Evolutionary conservation across 768 basidiomycete species (phyloP), one percentile per base, ranked within the genome.

Genomic region (Sarcodon aspratus): DNA sequence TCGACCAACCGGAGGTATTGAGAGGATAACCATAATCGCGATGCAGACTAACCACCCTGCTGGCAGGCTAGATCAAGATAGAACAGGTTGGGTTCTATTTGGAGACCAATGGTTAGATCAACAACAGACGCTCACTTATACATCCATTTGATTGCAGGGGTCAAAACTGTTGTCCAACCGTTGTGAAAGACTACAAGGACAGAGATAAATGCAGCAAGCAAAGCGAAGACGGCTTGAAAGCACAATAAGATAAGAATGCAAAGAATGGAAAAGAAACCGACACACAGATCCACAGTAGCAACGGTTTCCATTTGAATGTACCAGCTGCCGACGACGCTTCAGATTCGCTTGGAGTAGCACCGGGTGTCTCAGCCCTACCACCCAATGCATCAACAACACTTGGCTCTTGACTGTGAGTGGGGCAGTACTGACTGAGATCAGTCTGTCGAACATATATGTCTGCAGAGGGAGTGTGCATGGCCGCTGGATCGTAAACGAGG

Each of bases 101-200:
- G 21, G 21, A 5, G 38, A 34, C n/a, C 32, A 3, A 40, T 3
- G 15, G 38, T 18, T 21, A n/a, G n/a, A 6, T 36, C 31, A 9
- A 9, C 11, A 46, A 46, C 15, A 10, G 36, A 50, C 10, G 68
- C 77, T 59, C 57, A 83, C 80, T 63, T 62, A 55, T 82, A 74
- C 56, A 90, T 65, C 77, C 76, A 79, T 31, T 72, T 68, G 0
- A 85, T 82, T 6, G 72, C 70, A 0, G 85, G 85, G 21, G 70
- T 77, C 44, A 91, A 68, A 75, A 75, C 78, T 7, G 72, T 48
- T 3, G 91, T 81, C 52, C 91, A 88, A 69, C 68, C 59, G 18
- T 65, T 64, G 59, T 77, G 72, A 57, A 68, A 71, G 33, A 71
- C 55, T 9, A 66, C 66, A 59, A 73, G 62, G 49, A 75, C 63